Evolutionary conservation across 2,329 filamentous ascomycete species (phyloP).

Genomic region (Alternaria gaisen): DNA sequence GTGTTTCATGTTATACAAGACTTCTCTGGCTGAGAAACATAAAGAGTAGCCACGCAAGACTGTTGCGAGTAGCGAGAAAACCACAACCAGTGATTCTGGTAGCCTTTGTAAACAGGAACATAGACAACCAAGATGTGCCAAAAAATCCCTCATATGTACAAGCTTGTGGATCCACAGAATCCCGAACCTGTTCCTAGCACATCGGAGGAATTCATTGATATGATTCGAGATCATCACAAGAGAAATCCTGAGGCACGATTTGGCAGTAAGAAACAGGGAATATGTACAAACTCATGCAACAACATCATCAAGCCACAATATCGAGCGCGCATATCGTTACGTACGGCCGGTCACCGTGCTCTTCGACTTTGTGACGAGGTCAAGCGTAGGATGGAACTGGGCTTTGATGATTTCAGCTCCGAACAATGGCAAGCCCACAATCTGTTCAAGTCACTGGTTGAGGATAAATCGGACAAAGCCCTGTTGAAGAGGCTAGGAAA

Average conservation of each 20-base stretch:
- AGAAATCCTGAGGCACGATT: not conserved
- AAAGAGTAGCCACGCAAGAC: not conserved
- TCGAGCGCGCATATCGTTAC: not conserved
- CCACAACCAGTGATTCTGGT: not conserved
- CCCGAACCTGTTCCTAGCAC: not conserved
- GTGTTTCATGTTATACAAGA: not conserved
- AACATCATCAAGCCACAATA: not conserved
- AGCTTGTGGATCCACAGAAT: not conserved
- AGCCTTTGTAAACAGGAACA: not conserved
- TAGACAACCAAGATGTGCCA: not conserved
- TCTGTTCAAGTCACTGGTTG: accelerated
- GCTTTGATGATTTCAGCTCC: not conserved
- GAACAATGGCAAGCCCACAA: not conserved
- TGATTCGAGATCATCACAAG: not conserved
- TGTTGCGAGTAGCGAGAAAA: not conserved
- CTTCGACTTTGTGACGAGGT: not conserved
- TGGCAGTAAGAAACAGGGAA: not conserved
- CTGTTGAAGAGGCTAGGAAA: not conserved
- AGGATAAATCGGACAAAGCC: not conserved
- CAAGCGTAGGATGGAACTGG: not conserved
- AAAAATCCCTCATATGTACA: not conserved
- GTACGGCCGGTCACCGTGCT: not conserved
- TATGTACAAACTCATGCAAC: not conserved
- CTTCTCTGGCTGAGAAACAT: not conserved
- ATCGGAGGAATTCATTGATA: not conserved